These are phyloP conservation scores for Rhipidocladum racemiflorum DNA, from an alignment of 176 grass and related monocot genomes.

Conservation along the genomic window DNA sequence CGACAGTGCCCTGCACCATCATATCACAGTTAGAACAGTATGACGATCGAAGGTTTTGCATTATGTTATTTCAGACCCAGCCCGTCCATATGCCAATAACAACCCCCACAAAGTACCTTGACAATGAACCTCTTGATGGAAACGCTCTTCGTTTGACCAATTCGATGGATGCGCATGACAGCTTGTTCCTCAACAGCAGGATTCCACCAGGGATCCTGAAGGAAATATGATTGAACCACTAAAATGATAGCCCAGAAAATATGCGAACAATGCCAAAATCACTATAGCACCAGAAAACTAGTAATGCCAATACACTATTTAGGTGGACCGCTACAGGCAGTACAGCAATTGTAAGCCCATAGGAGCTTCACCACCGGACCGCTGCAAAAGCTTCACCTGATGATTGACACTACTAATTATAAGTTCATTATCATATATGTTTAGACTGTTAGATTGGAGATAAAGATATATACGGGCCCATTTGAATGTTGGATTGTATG, in stretches of 20 bases:
- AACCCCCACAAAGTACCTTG: slow-evolving; percentile 41
- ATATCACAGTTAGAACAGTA: not conserved
- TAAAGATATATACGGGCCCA: not conserved
- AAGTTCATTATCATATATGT: not conserved
- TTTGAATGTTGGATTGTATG: not conserved
- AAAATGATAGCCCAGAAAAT: not conserved
- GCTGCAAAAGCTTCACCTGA: not conserved
- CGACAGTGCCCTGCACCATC: slow-evolving; percentile 60
- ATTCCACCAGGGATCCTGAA: slow-evolving; percentile 98
- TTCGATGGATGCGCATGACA: slow-evolving; percentile 89
- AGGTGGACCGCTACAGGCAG: not conserved
- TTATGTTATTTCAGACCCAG: not conserved
- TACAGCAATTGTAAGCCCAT: not conserved
- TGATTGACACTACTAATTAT: not conserved
- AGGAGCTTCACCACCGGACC: not conserved
- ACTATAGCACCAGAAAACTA: not conserved
- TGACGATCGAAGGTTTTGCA: not conserved
- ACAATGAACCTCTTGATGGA: slow-evolving; percentile 91
- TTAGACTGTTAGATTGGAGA: not conserved
- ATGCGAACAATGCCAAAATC: not conserved
- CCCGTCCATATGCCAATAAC: not conserved
- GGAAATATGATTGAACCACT: not conserved
- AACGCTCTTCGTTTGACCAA: slow-evolving; percentile 78
- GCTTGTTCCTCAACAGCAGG: slow-evolving; percentile 95
- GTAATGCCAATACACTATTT: not conserved